Evolutionary conservation across 2,329 filamentous ascomycete genomes (phyloP).

Genomic region (Coleophoma cylindrospora): DNA sequence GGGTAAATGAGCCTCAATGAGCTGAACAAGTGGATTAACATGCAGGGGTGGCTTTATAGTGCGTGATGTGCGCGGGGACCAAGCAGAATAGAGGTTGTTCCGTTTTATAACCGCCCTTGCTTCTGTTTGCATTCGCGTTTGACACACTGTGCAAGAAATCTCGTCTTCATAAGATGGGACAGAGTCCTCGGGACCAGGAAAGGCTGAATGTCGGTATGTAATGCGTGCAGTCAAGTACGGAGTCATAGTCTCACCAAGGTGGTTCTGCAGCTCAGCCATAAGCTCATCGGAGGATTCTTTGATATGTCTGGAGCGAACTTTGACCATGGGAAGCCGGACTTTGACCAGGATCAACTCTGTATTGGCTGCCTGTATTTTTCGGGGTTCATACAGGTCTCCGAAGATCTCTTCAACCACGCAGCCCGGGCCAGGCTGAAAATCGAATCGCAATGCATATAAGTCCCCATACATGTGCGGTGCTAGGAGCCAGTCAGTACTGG

Average conservation of each 20-base stretch:
- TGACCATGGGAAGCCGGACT: conserved; percentile 16
- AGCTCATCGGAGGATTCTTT: conserved; percentile 46
- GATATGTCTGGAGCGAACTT: conserved; percentile 14
- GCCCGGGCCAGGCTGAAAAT: conserved; percentile 16
- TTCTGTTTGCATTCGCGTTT: conserved; percentile 47
- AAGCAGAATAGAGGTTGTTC: conserved; percentile 42
- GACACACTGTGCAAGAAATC: conserved; percentile 17
- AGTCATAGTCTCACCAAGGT: conserved; percentile 43
- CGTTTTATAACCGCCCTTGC: conserved; percentile 45
- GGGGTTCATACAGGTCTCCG: conserved; percentile 19
- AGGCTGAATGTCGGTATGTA: conserved; percentile 52
- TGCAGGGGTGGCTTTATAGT: conserved; percentile 23
- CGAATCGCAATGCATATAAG: conserved; percentile 23
- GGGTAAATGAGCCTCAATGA: conserved; percentile 20
- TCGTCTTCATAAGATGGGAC: not conserved
- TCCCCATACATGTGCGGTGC: conserved; percentile 5
- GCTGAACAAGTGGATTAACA: conserved; percentile 14
- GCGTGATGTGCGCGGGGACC: conserved; percentile 40
- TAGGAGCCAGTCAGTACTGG: not conserved
- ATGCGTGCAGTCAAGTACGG: conserved; percentile 48
- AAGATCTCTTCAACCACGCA: conserved; percentile 21
- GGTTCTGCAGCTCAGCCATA: conserved; percentile 52
- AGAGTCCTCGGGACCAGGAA: conserved; percentile 30
- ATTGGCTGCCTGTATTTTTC: conserved; percentile 16
- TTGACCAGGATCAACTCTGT: conserved; percentile 25